Percentiles rank a stretch among this genome's conserved stretches.
Conservation (phyloP, 176 grass and related monocot species). For the Oryza brachyantha region DNA sequence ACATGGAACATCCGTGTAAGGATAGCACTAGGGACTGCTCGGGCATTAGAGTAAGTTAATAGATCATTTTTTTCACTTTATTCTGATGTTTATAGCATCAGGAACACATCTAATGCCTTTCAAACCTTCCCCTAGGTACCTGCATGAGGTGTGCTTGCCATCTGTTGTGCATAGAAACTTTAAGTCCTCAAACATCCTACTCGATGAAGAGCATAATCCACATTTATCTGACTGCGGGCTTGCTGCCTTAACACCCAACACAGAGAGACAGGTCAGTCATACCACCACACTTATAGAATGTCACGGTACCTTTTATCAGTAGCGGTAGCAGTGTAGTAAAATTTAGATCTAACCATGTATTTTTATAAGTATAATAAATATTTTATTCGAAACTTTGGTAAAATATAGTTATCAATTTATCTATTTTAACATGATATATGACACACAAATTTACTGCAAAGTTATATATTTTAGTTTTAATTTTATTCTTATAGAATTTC, state of each 20-base stretch:
- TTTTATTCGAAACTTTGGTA: too few species aligned
- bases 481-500: too few species aligned
- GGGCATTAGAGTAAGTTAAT: slow-evolving; percentile 83
- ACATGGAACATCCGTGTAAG: slow-evolving; percentile 90
- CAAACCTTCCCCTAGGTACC: slow-evolving; percentile 51
- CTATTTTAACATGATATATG: too few species aligned
- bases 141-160: slow-evolving; percentile 98
- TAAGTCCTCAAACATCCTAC: slow-evolving; percentile 92
- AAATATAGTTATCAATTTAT: too few species aligned
- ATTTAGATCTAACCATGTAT: too few species aligned
- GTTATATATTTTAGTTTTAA: too few species aligned
- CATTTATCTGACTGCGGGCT: slow-evolving; percentile 94
- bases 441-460: too few species aligned
- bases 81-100: slow-evolving; percentile 25
- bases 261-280: slow-evolving; percentile 75
- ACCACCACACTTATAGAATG: too few species aligned
- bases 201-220: slow-evolving; percentile 94
- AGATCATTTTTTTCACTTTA: neutral
- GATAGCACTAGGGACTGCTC: slow-evolving; percentile 81
- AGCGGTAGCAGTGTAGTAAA: too few species aligned
- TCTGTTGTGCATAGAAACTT: slow-evolving; percentile 93
- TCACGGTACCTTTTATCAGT: too few species aligned
- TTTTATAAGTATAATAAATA: too few species aligned
- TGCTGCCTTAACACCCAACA: slow-evolving; percentile 84
- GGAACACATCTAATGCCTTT: neutral